Evolutionary conservation across 257 asterid species (phyloP), one percentile per base, ranked within the genome.

Genomic region (Solanum corneliomulleri): DNA sequence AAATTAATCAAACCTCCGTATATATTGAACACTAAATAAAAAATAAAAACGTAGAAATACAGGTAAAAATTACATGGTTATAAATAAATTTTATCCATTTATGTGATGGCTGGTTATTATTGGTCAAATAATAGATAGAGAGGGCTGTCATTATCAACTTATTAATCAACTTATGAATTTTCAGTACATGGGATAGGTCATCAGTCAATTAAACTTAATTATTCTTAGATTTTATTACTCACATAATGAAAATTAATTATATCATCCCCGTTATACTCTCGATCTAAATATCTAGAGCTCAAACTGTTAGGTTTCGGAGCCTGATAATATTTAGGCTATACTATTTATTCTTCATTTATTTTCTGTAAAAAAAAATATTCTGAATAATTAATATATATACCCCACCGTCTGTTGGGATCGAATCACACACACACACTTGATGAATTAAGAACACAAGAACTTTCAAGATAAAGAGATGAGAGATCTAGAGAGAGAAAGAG

Each of bases 61-160:
- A 21, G 39, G 11, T 15, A 47, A 27, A 27, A 47, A 10, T 1
- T 37, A 37, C 39, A 35, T 20, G 7, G 69, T 47, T 29, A 29
- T 29, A 29, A 27, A 49, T 11, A 49, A 29, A 81, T 15, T 49
- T 29, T 68, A 81, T 81, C 29, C 12, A 81, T 49, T 27, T 16
- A 81, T 81, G 69, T 47, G 69, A 18, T 49, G 85, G 69, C 85
- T 29, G 20, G 18, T 60, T 62, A 44, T 42, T 70, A 80, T 14
- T 44, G 68, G 78, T 18, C 18, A 11, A 9, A 21, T 86, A 15
- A 83, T 80, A 88, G 89, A 86, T 86, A 81, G 89, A 84, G 85
- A 82, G n/a, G 49, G 88, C 62, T 88, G 94, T 91, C 94, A 87
- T 86, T 39, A 42, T 91, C 94, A 75, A 2, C 20, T 85, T 69